Base-by-base conservation (phyloP, 306 rosid species). In the Mimosa pudica region DNA sequence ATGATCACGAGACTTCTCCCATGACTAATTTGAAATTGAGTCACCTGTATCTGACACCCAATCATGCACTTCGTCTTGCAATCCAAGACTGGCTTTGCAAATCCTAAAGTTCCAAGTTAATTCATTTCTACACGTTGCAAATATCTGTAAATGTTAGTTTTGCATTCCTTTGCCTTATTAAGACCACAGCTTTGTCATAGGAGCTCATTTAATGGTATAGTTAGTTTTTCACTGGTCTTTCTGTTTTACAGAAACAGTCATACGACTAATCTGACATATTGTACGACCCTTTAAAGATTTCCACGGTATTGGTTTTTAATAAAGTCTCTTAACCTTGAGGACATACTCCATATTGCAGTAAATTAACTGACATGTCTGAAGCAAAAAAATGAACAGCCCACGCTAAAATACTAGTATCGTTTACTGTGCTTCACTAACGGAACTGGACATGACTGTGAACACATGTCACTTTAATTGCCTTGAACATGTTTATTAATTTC, bases 31-130 rank as follows among this genome's bases (percentile, higher is more conserved):
- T 88, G 84, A 83, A 87, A 79, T 82, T 94, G 82, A 86, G 51
- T 79, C 92, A 92, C 84, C 74, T 85, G 71, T 88, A 79, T 61
- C 97, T 92, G 35, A 94, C 91, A 74, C 92, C 96, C 18, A 90
- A 94, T 84, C 96, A 92, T 32, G 86, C 91, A 8, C 75, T 94
- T 48, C 84, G 94, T 66, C 88, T 84, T 61, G 92, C 96, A 36
- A 89, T 90, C 88, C 97, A 94, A 81, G 94, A 94, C 57, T 94
- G 98, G 98, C 98, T 92, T 60, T 92, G 94, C 89, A 88, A 86
- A 80, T 84, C 83, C 60, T 89, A 80, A 89, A 77, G 81, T 79
- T 72, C 55, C 42, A 24, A 24, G 38, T 54, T 60, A 18, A 14
- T 41, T 44, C 35, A 41, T 87, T 55, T 75, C 32, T 58, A 24